These are phyloP conservation scores for Pleurotus tuoliensis DNA, from an alignment of 768 basidiomycete species.

Conservation along the genomic window DNA sequence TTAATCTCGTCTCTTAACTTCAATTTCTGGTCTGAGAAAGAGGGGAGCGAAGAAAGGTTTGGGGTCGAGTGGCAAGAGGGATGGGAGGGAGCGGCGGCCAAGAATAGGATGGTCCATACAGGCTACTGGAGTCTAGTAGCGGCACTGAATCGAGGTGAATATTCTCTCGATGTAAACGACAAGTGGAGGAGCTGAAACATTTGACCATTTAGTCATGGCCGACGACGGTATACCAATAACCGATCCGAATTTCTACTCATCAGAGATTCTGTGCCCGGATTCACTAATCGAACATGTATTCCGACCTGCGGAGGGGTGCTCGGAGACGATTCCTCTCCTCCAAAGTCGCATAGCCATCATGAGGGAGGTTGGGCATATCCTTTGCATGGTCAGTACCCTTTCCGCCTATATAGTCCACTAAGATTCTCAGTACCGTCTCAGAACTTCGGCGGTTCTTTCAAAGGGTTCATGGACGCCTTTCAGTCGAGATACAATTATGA, in stretches of 20 bases:
- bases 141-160: conserved; percentile 72
- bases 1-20: conserved; percentile 84
- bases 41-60: conserved; percentile 56
- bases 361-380: conserved; percentile 70
- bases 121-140: conserved; percentile 90
- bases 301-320: conserved; percentile 49
- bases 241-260: conserved; percentile 75
- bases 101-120: conserved; percentile 53
- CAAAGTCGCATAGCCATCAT: conserved; percentile 70
- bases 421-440: conserved; percentile 18
- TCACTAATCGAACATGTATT: conserved; percentile 66
- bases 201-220: conserved; percentile 47
- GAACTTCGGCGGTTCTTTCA: conserved; percentile 70
- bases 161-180: conserved; percentile 1
- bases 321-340: conserved; percentile 68
- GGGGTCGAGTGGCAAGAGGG: conserved; percentile 75
- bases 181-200: conserved; percentile 6
- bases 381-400: conserved; percentile 54
- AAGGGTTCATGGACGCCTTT: conserved; percentile 61
- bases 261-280: conserved; percentile 67
- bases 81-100: conserved; percentile 41
- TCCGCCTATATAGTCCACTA: conserved; percentile 47
- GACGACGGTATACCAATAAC: conserved; percentile 77
- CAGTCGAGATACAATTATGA: conserved; percentile 44
- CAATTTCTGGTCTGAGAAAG: conserved; percentile 81